Percentiles rank a stretch among this genome's conserved stretches.
Conservation (phyloP, 495 filamentous ascomycete genomes). For the Neurospora sp. region DNA sequence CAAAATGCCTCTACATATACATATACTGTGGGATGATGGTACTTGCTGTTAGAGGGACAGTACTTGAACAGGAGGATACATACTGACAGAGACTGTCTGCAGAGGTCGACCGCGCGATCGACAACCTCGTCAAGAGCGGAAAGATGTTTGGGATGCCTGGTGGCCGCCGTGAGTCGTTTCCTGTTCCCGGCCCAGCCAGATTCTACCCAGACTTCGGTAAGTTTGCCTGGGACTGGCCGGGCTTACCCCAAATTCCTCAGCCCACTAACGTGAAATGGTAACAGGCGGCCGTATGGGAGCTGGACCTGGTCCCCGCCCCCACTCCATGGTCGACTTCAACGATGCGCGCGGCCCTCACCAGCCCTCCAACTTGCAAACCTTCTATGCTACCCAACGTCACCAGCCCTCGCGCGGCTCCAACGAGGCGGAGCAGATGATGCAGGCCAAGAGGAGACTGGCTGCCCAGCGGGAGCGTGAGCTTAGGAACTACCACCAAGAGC, state of each 20-base stretch:
- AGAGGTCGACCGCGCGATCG: conserved; percentile 95
- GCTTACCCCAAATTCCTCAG: conserved; percentile 9
- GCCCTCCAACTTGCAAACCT: conserved; percentile 76
- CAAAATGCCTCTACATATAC: not conserved
- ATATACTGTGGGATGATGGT: not conserved
- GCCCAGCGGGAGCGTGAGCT: conserved; percentile 98
- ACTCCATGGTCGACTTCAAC: conserved; percentile 77
- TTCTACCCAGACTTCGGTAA: conserved; percentile 49
- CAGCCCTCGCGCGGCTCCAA: conserved; percentile 71
- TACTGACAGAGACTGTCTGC: conserved; percentile 11
- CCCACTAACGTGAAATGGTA: conserved; percentile 16
- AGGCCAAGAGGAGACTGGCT: conserved; percentile 96
- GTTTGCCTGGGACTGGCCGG: conserved; percentile 21
- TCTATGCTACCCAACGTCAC: conserved; percentile 88
- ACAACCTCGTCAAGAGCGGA: conserved; percentile 91
- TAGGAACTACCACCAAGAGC: conserved; percentile 99
- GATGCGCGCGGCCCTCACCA: conserved; percentile 59
- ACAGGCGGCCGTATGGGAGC: conserved; percentile 34
- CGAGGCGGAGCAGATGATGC: conserved; percentile 97
- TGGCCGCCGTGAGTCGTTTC: conserved; percentile 77
- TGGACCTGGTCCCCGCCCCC: conserved; percentile 50
- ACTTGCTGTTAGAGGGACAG: not conserved
- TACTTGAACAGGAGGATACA: not conserved
- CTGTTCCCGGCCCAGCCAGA: conserved; percentile 50
- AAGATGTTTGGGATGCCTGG: conserved; percentile 68